Evolutionary conservation across 2,329 filamentous ascomycete species (phyloP).

Genomic region (Fusarium pseudocircinatum): DNA sequence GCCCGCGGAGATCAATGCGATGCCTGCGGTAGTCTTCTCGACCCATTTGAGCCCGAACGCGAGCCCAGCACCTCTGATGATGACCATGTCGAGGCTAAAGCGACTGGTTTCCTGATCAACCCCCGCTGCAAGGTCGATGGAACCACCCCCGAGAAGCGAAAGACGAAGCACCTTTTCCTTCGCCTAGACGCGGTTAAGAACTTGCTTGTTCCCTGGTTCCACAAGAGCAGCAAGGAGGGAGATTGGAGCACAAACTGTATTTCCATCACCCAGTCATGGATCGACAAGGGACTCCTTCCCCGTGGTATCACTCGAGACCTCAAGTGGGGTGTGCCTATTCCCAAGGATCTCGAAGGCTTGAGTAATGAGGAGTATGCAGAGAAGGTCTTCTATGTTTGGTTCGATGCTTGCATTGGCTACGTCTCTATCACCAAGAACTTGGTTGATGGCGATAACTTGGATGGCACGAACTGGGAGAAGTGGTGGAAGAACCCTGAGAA

Average conservation of each 20-base stretch:
- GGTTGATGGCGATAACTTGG: constrained; percentile 64
- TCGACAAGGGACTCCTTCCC: constrained; percentile 83
- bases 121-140: constrained; percentile 93
- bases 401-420: constrained; percentile 93
- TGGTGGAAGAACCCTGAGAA: constrained; percentile 95
- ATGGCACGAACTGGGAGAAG: constrained; percentile 79
- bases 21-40: constrained; percentile 76
- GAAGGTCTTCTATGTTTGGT: constrained; percentile 91
- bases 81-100: constrained; percentile 49
- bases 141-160: constrained; percentile 78
- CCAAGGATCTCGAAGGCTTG: constrained; percentile 56
- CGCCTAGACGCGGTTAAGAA: constrained; percentile 84
- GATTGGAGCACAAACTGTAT: constrained; percentile 80
- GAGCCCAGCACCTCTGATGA: constrained; percentile 48
- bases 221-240: constrained; percentile 76
- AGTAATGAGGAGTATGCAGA: constrained; percentile 64
- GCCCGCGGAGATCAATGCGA: constrained; percentile 80
- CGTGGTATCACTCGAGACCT: constrained; percentile 93
- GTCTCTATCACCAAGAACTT: constrained; percentile 94
- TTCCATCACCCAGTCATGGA: constrained; percentile 81
- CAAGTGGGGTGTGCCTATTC: constrained; percentile 81
- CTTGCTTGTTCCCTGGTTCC: constrained; percentile 80
- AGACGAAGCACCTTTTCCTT: constrained; percentile 94
- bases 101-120: constrained; percentile 71
- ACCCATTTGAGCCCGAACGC: constrained; percentile 69